Conservation (phyloP, 2,329 filamentous ascomycete genomes). For the Elsinoe australis region DNA sequence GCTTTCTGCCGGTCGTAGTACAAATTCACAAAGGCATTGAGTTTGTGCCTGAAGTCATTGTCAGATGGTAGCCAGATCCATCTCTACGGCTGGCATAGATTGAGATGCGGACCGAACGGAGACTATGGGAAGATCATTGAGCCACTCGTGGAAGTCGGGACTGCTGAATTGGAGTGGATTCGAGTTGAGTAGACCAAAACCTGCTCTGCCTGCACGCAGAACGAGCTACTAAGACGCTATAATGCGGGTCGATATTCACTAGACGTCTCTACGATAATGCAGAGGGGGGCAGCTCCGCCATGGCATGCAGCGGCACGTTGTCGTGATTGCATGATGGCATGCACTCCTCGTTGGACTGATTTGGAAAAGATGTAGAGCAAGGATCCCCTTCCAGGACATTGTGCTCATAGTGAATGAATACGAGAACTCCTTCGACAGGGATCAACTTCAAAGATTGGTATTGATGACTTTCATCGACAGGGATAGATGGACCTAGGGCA, state of each 20-base stretch:
- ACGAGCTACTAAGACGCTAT: background rate
- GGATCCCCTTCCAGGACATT: background rate
- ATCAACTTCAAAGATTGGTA: too few relatives aligned
- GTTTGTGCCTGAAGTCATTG: background rate
- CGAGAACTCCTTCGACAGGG: too few relatives aligned
- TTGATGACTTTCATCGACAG: too few relatives aligned
- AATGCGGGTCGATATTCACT: conserved; percentile 5
- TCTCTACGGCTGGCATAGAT: background rate
- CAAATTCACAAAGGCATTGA: background rate
- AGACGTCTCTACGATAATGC: conserved; percentile 1
- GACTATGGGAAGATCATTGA: conserved; percentile 4
- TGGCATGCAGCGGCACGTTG: background rate
- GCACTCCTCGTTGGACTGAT: background rate
- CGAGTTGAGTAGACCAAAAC: background rate
- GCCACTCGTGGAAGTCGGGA: background rate
- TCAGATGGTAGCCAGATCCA: background rate
- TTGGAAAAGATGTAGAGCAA: background rate
- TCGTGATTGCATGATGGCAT: background rate
- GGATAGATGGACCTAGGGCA: too few relatives aligned
- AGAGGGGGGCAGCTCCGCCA: background rate
- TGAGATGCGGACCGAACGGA: background rate
- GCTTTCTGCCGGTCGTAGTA: background rate
- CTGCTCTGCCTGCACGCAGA: background rate
- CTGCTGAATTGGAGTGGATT: background rate
- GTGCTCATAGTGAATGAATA: too few relatives aligned